Percentiles rank a stretch among this genome's conserved stretches.
These are phyloP conservation scores for Parietaria judaica DNA, from an alignment of 306 rosid species.

Conservation along the genomic window DNA sequence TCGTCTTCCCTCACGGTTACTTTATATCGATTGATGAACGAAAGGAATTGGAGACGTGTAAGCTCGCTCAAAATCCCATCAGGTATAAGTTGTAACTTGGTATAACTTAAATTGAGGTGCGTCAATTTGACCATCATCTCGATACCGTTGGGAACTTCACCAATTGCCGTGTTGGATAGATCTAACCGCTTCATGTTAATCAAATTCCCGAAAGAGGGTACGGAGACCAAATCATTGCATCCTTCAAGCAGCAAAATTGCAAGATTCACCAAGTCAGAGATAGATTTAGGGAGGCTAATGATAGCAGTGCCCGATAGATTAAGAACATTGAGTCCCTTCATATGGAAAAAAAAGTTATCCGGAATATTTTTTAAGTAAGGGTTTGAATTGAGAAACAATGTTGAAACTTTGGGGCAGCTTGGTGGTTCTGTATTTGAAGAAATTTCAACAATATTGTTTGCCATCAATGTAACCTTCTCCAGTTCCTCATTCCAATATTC, in stretches of 20 bases:
- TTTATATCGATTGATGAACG: background rate
- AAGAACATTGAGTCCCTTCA: slow-evolving; percentile 16
- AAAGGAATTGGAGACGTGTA: slow-evolving; percentile 7
- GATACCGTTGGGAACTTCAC: slow-evolving; percentile 18
- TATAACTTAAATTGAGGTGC: background rate
- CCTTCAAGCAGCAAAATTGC: slow-evolving; percentile 1
- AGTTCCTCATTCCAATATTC: slow-evolving; percentile 11
- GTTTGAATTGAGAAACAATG: background rate
- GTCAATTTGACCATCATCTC: slow-evolving; percentile 5
- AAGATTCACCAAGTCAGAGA: slow-evolving; percentile 15
- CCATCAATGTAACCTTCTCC: slow-evolving; percentile 16
- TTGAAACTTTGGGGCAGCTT: slow-evolving; percentile 18
- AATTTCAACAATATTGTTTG: slow-evolving; percentile 6
- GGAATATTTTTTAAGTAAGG: background rate
- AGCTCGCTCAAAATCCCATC: background rate
- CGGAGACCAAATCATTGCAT: background rate
- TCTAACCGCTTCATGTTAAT: slow-evolving; percentile 12
- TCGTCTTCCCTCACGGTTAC: slow-evolving; percentile 3
- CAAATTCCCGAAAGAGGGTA: slow-evolving; percentile 13
- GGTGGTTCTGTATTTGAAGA: background rate
- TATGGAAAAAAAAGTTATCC: slow-evolving; percentile 7
- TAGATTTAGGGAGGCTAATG: slow-evolving; percentile 10
- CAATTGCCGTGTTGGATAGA: background rate
- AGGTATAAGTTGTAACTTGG: background rate
- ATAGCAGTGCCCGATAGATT: slow-evolving; percentile 11